phyloP scores from a whole-genome alignment of 306 rosid genomes.

The barrel medic (Medicago truncatula) region MtrunA17r5.0-ANR NC_053042.1:30928001-30928500 shows the following conservation, averaged over 20 bases:
- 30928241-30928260: background rate
- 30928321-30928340: slow-evolving; percentile 8
- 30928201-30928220: slow-evolving; percentile 13
- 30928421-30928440: no score
- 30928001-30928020: slow-evolving; percentile 96
- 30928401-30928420: background rate
- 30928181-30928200: slow-evolving; percentile 11
- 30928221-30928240: slow-evolving; percentile 13
- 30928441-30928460: no score
- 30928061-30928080: slow-evolving; percentile 96
- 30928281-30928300: slow-evolving; percentile 11
- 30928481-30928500: no score
- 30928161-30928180: slow-evolving; percentile 14
- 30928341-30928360: slow-evolving; percentile 11
- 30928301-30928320: background rate
- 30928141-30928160: slow-evolving; percentile 73
- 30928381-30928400: slow-evolving; percentile 21
- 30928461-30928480: no score
- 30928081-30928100: slow-evolving; percentile 98
- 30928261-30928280: background rate
- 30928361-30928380: slow-evolving; percentile 5
- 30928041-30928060: slow-evolving; percentile 78
- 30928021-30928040: slow-evolving; percentile 95
- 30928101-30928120: slow-evolving; percentile 98
- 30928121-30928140: slow-evolving; percentile 97